These are phyloP conservation scores for Umbelopsis sp. DNA, from an alignment of 192 early-diverging fungal species.

Conservation along the genomic window DNA sequence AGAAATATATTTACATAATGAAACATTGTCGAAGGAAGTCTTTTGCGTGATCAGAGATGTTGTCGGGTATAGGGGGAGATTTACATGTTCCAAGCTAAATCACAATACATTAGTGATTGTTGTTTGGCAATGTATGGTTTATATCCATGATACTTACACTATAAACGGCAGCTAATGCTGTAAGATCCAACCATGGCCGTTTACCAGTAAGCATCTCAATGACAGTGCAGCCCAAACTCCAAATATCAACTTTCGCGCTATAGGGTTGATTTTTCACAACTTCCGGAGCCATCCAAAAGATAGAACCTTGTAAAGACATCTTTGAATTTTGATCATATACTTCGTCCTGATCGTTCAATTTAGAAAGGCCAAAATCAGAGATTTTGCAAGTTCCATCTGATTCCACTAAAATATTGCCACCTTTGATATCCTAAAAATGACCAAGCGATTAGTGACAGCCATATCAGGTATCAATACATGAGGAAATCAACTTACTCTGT, in stretches of 20 bases:
- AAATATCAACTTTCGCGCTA: constrained; percentile 93
- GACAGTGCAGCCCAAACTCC: constrained; percentile 85
- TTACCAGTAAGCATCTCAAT: constrained; percentile 95
- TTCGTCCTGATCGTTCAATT: constrained; percentile 58
- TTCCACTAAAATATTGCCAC: constrained; percentile 78
- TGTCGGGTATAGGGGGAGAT: constrained; percentile 80
- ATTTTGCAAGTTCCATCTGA: constrained; percentile 91
- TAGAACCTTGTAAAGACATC: constrained; percentile 67
- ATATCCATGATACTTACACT: constrained; percentile 41
- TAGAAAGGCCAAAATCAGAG: constrained; percentile 96
- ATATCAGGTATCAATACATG: neutral
- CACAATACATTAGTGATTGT: constrained; percentile 49
- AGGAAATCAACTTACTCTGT: constrained; percentile 56
- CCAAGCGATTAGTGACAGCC: neutral
- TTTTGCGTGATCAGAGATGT: constrained; percentile 65
- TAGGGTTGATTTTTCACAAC: constrained; percentile 81
- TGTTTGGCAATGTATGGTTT: neutral
- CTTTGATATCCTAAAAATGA: constrained; percentile 71
- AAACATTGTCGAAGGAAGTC: constrained; percentile 81
- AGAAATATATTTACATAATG: constrained; percentile 56
- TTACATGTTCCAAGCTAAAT: constrained; percentile 79
- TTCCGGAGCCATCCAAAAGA: constrained; percentile 98
- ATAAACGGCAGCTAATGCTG: constrained; percentile 57
- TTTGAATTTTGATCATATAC: constrained; percentile 49
- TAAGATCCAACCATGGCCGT: constrained; percentile 69